phyloP scores from a whole-genome alignment of 768 basidiomycete species.

The Kwoniella europaea region DNA sequence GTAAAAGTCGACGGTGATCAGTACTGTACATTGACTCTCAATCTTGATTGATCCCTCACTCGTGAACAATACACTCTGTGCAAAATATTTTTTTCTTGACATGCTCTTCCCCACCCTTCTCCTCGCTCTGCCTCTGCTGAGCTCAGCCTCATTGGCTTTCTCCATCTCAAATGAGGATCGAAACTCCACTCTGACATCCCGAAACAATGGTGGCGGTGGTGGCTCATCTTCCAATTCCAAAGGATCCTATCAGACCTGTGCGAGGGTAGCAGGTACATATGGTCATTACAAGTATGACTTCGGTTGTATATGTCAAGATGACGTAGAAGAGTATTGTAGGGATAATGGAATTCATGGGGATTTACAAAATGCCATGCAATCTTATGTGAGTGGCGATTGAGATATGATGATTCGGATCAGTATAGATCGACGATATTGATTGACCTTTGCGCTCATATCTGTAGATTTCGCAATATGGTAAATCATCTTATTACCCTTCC shows the following conservation, averaged over 20 bases:
- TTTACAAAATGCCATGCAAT: conserved; percentile 29
- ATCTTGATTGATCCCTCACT: too few species aligned
- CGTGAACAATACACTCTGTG: too few species aligned
- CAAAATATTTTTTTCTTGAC: too few species aligned
- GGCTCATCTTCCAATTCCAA: conserved; percentile 3
- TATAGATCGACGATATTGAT: too few species aligned
- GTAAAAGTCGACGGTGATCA: too few species aligned
- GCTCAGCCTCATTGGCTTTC: too few species aligned
- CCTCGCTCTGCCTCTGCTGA: background rate
- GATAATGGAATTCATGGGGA: conserved; percentile 34
- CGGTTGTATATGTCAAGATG: conserved; percentile 50
- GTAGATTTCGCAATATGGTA: conserved; percentile 26
- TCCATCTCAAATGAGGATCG: background rate
- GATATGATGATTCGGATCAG: too few species aligned
- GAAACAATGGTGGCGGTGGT: background rate
- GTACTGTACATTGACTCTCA: too few species aligned
- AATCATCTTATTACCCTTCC: conserved; percentile 37
- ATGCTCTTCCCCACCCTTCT: background rate
- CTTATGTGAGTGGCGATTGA: conserved; percentile 32
- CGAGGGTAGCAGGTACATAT: conserved; percentile 33
- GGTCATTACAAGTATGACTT: conserved; percentile 38
- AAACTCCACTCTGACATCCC: conserved; percentile 4
- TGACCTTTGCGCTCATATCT: background rate
- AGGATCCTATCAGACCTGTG: conserved; percentile 33
- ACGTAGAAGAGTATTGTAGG: conserved; percentile 42